phyloP scores from a whole-genome alignment of 179 eudicot species.

The Patellifolia procumbens region DNA sequence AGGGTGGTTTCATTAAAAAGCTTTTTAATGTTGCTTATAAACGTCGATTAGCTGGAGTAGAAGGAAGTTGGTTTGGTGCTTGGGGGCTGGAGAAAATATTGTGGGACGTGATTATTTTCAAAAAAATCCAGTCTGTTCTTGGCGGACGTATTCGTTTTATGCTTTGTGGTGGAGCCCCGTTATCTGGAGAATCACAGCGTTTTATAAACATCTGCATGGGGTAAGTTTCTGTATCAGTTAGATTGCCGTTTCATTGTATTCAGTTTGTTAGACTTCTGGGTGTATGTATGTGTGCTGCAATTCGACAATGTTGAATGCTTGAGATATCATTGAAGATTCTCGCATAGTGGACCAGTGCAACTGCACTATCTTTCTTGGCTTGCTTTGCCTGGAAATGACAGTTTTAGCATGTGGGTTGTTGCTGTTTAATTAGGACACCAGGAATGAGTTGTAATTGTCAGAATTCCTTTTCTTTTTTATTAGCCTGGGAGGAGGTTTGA shows the following conservation, averaged over 20 bases:
- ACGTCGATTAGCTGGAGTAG: slow-evolving; percentile 76
- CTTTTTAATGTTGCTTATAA: slow-evolving; percentile 69
- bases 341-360: not conserved
- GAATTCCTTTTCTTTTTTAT: not conserved
- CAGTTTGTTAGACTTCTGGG: not conserved
- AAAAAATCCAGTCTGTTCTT: slow-evolving; percentile 68
- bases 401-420: not conserved
- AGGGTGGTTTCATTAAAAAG: slow-evolving; percentile 63
- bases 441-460: not conserved
- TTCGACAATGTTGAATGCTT: not conserved
- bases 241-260: not conserved
- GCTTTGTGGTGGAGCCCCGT: slow-evolving; percentile 98
- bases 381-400: not conserved
- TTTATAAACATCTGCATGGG: slow-evolving; percentile 96
- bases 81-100: slow-evolving; percentile 75
- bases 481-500: not conserved
- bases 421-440: not conserved
- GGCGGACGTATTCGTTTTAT: slow-evolving; percentile 90
- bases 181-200: slow-evolving; percentile 88
- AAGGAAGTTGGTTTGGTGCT: slow-evolving; percentile 94
- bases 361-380: not conserved
- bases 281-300: not conserved
- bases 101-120: slow-evolving; percentile 80
- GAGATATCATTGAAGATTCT: not conserved
- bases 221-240: slow-evolving; percentile 40